Percentiles rank a stretch among this genome's conserved stretches.
Evolutionary conservation across 495 filamentous ascomycete genomes (phyloP).

Genomic region (Talaromyces ruber): DNA sequence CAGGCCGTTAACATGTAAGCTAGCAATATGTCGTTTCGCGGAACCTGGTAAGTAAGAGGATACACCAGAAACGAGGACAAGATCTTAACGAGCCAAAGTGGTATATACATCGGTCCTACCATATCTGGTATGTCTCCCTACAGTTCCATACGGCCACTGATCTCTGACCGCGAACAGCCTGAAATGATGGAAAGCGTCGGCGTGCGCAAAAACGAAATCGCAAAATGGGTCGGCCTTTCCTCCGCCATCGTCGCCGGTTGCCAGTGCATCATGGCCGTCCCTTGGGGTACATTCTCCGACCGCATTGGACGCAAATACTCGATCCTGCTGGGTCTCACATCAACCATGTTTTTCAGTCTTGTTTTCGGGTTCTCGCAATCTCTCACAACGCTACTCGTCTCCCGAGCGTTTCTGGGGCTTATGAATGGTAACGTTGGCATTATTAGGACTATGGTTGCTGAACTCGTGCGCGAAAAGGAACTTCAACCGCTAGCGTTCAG

Average conservation of each 20-base stretch:
- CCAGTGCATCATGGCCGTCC: conserved; percentile 64
- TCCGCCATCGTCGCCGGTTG: conserved; percentile 64
- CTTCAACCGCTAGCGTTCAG: conserved; percentile 76
- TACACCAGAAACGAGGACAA: conserved; percentile 1
- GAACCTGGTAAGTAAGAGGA: conserved; percentile 54
- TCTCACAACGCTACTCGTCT: conserved; percentile 60
- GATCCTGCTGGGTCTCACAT: conserved; percentile 60
- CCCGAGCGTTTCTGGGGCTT: conserved; percentile 59
- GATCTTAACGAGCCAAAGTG: conserved; percentile 25
- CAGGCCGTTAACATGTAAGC: background rate
- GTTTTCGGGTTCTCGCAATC: conserved; percentile 71
- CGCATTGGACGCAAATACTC: conserved; percentile 63
- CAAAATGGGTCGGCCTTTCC: conserved; percentile 67
- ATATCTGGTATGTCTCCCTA: conserved; percentile 53
- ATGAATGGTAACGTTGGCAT: conserved; percentile 76
- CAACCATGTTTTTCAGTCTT: conserved; percentile 64
- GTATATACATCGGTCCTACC: conserved; percentile 80
- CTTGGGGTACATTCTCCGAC: conserved; percentile 76
- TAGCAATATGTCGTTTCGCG: conserved; percentile 67
- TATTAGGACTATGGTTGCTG: conserved; percentile 72
- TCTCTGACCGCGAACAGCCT: conserved; percentile 30
- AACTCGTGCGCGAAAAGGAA: conserved; percentile 74
- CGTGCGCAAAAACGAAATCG: conserved; percentile 62
- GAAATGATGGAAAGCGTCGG: conserved; percentile 81
- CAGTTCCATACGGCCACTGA: too few relatives aligned